These are phyloP conservation scores for Diutina neorugosa DNA, from an alignment of 1,139 yeast species.

Conservation along the genomic window DNA sequence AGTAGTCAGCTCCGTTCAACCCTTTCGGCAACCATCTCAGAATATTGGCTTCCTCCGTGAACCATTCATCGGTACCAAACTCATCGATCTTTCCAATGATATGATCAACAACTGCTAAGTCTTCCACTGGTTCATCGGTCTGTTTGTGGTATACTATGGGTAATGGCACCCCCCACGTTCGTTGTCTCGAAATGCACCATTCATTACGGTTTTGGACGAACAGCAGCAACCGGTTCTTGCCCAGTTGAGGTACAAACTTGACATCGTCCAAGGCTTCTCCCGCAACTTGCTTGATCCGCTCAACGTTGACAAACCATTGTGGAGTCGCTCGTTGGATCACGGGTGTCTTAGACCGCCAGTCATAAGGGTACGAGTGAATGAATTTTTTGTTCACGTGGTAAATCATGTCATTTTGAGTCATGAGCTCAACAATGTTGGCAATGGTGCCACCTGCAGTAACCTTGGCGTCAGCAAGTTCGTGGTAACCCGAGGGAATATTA, in stretches of 20 bases:
- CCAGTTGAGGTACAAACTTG: constrained; percentile 60
- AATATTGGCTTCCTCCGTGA: constrained; percentile 38
- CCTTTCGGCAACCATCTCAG: constrained; percentile 61
- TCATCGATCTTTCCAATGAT: constrained; percentile 41
- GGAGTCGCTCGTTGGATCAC: constrained; percentile 93
- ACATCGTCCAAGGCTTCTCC: constrained; percentile 48
- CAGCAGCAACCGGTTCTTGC: constrained; percentile 56
- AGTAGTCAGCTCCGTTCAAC: constrained; percentile 27
- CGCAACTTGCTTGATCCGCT: constrained; percentile 55
- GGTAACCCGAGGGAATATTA: constrained; percentile 27
- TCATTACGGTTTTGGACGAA: constrained; percentile 74
- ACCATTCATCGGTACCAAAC: constrained; percentile 75
- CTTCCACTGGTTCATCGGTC: constrained; percentile 48
- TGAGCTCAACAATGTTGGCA: constrained; percentile 13
- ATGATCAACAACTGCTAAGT: constrained; percentile 36
- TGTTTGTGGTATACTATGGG: constrained; percentile 65
- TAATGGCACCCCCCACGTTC: constrained; percentile 98
- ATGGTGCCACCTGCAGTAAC: constrained; percentile 9
- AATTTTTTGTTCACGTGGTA: constrained; percentile 37
- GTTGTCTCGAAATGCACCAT: constrained; percentile 96
- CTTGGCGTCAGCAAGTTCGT: constrained; percentile 8
- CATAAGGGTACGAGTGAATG: constrained; percentile 85
- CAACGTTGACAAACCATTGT: constrained; percentile 92
- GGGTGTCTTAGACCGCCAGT: constrained; percentile 94
- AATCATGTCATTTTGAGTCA: constrained; percentile 35